Evolutionary conservation across 1,284 basidiomycete genomes (phyloP), one percentile per base, ranked within the genome.

Genomic region (Volvariella volvacea): DNA sequence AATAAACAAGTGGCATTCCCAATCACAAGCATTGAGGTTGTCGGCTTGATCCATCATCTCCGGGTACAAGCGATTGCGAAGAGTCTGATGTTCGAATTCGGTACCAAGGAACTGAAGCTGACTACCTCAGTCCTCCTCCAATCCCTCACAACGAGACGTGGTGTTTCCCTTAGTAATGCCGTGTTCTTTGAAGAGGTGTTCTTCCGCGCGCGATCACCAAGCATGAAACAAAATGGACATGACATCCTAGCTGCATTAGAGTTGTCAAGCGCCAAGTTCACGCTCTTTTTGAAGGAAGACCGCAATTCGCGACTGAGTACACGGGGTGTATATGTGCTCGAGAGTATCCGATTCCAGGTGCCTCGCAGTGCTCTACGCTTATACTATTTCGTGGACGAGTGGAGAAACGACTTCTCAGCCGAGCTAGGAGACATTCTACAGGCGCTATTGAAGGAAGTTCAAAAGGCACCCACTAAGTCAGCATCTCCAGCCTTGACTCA

Each of bases 301-400:
- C 50, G 55, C 3, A 50, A 59, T 12, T 56, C 63, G 6, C 67
- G 59, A 41, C 55, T 58, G 4, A 67, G 64, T 9, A 44, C 69
- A n/a, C 73, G 74, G 14, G 52, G 74, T 12, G 61, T 73, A 1
- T 63, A 75, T 32, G 62, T 65, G 2, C 51, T 81, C 3, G 64
- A 66, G 15, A 66, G 63, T 17, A 52, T 82, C 17, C 66, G 71
- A 31, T 55, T 86, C 20, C 74, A 70, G 45, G 78, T 91, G 16
- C 88, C 89, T 2, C 78, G 88, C 9, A 92, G 89, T 53, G 85
- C 83, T 22, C 68, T 90, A 36, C 78, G 81, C 16, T 65, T 90
- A 3, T 88, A 88, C 57, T 74, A 73, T 34, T 90, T 89, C 52
- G 58, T 82, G 21, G 80, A 88, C 52, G 83, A 88, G 52, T 92